phyloP scores from a whole-genome alignment of 2,329 filamentous ascomycete species.

The Pseudopyrenochaeta lycopersici region DNA sequence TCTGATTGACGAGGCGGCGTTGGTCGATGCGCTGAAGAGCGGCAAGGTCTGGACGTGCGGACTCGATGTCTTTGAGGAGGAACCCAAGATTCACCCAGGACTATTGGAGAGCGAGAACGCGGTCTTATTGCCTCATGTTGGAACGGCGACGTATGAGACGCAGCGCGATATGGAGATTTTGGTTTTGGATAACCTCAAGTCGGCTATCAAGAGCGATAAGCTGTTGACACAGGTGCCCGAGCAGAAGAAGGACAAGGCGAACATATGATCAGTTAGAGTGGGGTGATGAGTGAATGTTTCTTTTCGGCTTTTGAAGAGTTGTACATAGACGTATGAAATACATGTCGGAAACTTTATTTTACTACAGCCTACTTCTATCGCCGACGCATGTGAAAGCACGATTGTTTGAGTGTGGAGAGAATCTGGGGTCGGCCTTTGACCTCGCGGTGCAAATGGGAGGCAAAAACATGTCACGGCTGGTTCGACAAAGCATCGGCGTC shows the following conservation, averaged over 20 bases:
- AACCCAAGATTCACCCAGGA: slow-evolving; percentile 63
- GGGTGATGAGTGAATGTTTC: not conserved
- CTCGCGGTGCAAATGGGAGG: slow-evolving; percentile 3
- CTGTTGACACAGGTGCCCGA: slow-evolving; percentile 69
- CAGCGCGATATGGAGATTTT: slow-evolving; percentile 67
- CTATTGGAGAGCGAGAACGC: slow-evolving; percentile 59
- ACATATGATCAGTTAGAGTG: slow-evolving; percentile 24
- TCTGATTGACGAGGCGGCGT: slow-evolving; percentile 65
- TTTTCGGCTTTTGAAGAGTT: slow-evolving; percentile 5
- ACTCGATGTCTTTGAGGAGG: slow-evolving; percentile 67
- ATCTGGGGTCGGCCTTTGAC: slow-evolving; percentile 34
- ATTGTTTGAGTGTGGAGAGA: slow-evolving; percentile 7
- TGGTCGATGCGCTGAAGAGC: slow-evolving; percentile 62
- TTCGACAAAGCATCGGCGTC: slow-evolving; percentile 13
- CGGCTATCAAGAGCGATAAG: slow-evolving; percentile 64
- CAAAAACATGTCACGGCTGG: not conserved
- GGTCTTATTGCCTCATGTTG: slow-evolving; percentile 68
- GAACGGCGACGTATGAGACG: slow-evolving; percentile 66
- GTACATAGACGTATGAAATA: slow-evolving; percentile 13
- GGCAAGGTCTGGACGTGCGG: slow-evolving; percentile 65
- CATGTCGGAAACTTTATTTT: not conserved
- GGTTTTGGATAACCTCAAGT: slow-evolving; percentile 66
- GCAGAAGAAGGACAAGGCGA: slow-evolving; percentile 58
- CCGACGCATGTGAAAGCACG: not conserved
- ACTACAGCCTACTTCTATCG: not conserved